Evolutionary conservation across 805 yeast genomes (phyloP).

Genomic region (Clavispora asparagi): DNA sequence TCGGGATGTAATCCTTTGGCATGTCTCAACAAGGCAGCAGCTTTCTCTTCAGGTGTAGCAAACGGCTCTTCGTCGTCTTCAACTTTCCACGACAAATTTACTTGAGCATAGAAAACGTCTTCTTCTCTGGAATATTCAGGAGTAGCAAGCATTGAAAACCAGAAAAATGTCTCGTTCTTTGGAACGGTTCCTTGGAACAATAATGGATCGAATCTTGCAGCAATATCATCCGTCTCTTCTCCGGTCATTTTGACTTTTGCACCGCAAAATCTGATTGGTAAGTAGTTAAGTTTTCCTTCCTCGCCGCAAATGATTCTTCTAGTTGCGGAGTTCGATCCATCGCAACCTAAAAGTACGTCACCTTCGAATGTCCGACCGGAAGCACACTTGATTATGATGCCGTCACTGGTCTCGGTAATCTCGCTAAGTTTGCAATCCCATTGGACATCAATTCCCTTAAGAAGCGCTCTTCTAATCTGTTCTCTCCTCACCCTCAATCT

Average conservation of each 20-base stretch:
- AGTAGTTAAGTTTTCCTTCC: constrained; percentile 15
- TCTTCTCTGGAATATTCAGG: constrained; percentile 14
- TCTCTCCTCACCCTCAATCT: constrained; percentile 25
- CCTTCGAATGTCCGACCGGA: constrained; percentile 15
- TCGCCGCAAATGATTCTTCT: constrained; percentile 15
- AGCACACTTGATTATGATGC: constrained; percentile 10
- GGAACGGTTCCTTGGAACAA: constrained; percentile 27
- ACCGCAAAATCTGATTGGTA: constrained; percentile 24
- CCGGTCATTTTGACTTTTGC: constrained; percentile 18
- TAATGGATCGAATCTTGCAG: constrained; percentile 20
- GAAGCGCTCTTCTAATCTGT: constrained; percentile 18
- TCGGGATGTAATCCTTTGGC: constrained; percentile 11
- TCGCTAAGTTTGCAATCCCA: constrained; percentile 19
- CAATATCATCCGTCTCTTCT: constrained; percentile 13
- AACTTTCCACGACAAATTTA: constrained; percentile 15
- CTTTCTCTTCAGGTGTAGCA: constrained; percentile 10
- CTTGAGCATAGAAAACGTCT: constrained; percentile 14
- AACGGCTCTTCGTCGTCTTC: constrained; percentile 12
- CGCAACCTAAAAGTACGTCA: constrained; percentile 19
- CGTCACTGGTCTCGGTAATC: constrained; percentile 5
- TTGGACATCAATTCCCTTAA: constrained; percentile 20
- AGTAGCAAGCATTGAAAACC: constrained; percentile 22
- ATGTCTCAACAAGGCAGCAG: constrained; percentile 12
- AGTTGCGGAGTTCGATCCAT: constrained; percentile 20
- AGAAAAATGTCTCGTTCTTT: constrained; percentile 18